Evolutionary conservation across 1,139 yeast species (phyloP).

Genomic region (Pichia inconspicua): DNA sequence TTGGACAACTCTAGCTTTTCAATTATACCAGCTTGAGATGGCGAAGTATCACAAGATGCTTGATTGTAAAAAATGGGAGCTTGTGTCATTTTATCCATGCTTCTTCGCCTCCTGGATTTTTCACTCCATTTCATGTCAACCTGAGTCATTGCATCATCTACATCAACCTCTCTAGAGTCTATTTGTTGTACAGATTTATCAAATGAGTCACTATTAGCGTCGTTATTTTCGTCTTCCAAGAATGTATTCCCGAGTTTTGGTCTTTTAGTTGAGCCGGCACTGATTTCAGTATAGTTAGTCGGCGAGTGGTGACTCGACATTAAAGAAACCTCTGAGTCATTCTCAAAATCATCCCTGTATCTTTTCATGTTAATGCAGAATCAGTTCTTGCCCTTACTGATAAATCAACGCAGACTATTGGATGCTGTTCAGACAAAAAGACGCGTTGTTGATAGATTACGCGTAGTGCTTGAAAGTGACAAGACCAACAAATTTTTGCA

Average conservation of each 20-base stretch:
- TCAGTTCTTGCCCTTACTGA: too few relatives aligned
- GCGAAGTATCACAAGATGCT: slow-evolving; percentile 20
- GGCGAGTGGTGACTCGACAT: neutral
- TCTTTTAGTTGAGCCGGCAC: neutral
- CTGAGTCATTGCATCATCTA: slow-evolving; percentile 25
- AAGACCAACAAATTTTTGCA: too few relatives aligned
- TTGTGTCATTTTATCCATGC: slow-evolving; percentile 22
- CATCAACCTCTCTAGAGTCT: slow-evolving; percentile 9
- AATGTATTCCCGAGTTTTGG: neutral
- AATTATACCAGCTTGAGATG: slow-evolving; percentile 49
- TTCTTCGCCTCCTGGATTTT: slow-evolving; percentile 13
- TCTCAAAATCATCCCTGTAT: neutral
- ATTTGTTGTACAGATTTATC: neutral
- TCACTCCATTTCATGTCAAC: slow-evolving; percentile 16
- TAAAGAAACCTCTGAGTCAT: neutral
- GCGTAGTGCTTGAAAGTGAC: too few relatives aligned
- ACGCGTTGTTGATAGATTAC: neutral
- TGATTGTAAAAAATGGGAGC: slow-evolving; percentile 9
- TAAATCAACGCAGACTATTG: neutral
- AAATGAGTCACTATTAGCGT: neutral
- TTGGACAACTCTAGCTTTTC: slow-evolving; percentile 51
- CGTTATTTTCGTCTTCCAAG: neutral
- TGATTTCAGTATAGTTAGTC: neutral
- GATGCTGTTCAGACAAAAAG: neutral
- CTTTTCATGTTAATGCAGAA: neutral